Base-by-base conservation (phyloP, 345 rosid genomes). In the Camelina hispida region DNA sequence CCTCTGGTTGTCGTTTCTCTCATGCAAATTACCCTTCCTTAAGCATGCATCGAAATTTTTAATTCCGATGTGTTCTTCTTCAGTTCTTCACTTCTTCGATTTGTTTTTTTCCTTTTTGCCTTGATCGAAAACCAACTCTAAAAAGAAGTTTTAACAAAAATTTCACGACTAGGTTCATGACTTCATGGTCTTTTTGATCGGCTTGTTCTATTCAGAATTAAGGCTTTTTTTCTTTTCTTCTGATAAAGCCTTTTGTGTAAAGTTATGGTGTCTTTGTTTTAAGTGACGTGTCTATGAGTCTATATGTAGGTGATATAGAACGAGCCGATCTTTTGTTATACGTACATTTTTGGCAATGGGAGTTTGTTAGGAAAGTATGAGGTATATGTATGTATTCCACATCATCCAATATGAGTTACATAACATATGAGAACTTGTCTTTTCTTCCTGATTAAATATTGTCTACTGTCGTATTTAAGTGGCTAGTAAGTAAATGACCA, bases 211-310 rank as follows among this genome's bases (percentile, higher is more conserved):
- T 28, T 28, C 30, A 28, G 30, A 28, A 28, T 28, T 28, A 28
- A 28, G 30, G 30, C 5, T 28, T 28, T 28, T 23, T 28, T 28
- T 28, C 30, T 28, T 28, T 28, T 28, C 30, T 28, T 28, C 30
- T 28, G 30, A 4, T 28, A 28, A 28, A 28, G 55, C 52, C 56
- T 68, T 68, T 62, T 37, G 43, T 60, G 64, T 20, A 62, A 69
- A 69, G 64, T 53, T 15, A 51, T 42, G 30, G 30, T 28, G 70
- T 53, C 58, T 53, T 60, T 32, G 22, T n/a, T 20, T 22, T 12
- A 53, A 55, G 42, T 53, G 56, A 53, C 74, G 73, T 60, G 69
- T 52, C 43, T 62, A 16, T 46, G 43, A 53, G 69, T 64, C 46
- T 22, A 51, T 28, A n/a, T 60, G 53, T 34, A 60, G 43, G 13